phyloP scores from a whole-genome alignment of 768 basidiomycete species.

The Stropharia rugosoannulata region DNA sequence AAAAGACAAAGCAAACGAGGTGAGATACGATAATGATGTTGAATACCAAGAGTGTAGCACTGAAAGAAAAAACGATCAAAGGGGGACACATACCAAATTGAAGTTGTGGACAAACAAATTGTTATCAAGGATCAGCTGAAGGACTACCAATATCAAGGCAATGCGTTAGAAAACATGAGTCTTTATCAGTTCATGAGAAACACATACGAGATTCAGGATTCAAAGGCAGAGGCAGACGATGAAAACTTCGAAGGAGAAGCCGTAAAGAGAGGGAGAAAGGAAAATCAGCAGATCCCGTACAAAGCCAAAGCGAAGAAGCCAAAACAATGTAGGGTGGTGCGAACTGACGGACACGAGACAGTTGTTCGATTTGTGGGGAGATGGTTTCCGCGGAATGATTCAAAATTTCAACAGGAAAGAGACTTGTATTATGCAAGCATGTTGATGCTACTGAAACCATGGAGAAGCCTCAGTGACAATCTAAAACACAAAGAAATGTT shows the following conservation, averaged over 20 bases:
- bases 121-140: constrained; percentile 14
- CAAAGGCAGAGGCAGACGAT: no score
- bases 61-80: no score
- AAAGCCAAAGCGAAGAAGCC: no score
- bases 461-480: no score
- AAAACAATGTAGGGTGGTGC: no score
- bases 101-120: constrained; percentile 1
- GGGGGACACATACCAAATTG: neutral
- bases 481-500: no score
- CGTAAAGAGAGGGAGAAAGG: no score
- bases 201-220: constrained; percentile 17
- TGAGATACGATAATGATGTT: no score
- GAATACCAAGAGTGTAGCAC: no score
- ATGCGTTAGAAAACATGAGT: constrained; percentile 6
- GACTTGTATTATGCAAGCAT: constrained; percentile 30
- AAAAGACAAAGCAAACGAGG: no score
- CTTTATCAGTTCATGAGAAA: constrained; percentile 17
- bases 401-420: neutral
- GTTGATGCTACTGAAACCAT: constrained; percentile 33
- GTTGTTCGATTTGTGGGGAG: constrained; percentile 31
- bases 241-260: no score
- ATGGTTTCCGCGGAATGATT: constrained; percentile 26
- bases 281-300: no score
- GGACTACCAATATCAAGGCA: constrained; percentile 19
- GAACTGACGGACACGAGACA: constrained; percentile 26